These are phyloP conservation scores for Fusarium fracticaudum DNA, from an alignment of 2,329 filamentous ascomycete species.

Conservation along the genomic window DNA sequence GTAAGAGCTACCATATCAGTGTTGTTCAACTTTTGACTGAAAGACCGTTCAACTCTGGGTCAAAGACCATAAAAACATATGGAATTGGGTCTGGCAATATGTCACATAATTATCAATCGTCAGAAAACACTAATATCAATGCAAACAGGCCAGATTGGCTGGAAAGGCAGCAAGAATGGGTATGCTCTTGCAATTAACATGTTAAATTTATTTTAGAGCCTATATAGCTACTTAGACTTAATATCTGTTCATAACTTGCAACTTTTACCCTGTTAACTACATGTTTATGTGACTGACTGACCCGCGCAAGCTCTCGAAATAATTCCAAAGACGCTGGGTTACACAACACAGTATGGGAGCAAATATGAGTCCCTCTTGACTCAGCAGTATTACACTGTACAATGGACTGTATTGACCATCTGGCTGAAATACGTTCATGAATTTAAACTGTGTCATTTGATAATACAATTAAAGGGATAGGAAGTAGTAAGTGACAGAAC, in stretches of 20 bases:
- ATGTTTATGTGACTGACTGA: neutral
- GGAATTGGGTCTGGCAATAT: neutral
- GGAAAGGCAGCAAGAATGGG: too few species aligned
- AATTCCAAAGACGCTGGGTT: neutral
- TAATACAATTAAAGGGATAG: neutral
- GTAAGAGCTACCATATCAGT: neutral
- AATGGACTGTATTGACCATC: neutral
- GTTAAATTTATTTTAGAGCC: neutral
- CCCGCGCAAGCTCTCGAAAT: neutral
- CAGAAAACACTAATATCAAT: neutral
- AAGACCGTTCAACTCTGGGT: neutral
- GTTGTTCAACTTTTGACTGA: neutral
- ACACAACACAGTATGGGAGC: neutral
- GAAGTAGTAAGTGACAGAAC: accelerated
- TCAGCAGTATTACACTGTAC: neutral
- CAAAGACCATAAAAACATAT: neutral
- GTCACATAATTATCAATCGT: too few species aligned
- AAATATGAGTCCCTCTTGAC: neutral
- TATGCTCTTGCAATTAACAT: neutral
- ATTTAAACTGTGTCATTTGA: neutral
- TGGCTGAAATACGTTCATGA: too few species aligned
- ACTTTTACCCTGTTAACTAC: too few species aligned
- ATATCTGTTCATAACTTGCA: neutral
- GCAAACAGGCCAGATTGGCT: neutral
- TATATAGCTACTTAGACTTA: neutral